Conservation (phyloP, 768 basidiomycete species). For the Boletellus ananas region DNA sequence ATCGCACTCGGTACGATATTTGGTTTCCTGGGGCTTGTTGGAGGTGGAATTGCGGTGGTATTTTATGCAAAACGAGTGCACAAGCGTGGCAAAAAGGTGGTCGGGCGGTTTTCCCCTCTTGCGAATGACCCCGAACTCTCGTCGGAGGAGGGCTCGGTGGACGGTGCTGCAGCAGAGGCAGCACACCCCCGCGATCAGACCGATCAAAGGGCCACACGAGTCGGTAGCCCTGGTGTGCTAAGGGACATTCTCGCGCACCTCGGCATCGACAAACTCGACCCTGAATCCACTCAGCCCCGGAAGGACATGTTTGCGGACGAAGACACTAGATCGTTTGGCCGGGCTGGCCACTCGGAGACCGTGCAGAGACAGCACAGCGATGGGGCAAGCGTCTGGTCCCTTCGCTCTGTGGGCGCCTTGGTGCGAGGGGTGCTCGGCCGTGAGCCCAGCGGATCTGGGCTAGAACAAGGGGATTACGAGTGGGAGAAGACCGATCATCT, state of each 20-base stretch:
- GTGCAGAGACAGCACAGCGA: constrained; percentile 37
- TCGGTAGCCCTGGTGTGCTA: constrained; percentile 4
- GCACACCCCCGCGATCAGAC: constrained; percentile 1
- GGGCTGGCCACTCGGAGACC: constrained; percentile 12
- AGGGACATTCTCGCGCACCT: constrained; percentile 20
- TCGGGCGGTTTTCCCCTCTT: constrained; percentile 18
- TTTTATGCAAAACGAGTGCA: constrained; percentile 44
- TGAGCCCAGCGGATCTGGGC: constrained; percentile 25
- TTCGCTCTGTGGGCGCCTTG: constrained; percentile 38
- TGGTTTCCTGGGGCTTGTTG: constrained; percentile 54
- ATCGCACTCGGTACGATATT: constrained; percentile 63
- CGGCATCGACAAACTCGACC: constrained; percentile 18
- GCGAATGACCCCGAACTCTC: constrained; percentile 17
- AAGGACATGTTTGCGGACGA: constrained; percentile 79
- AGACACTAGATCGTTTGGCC: constrained; percentile 52
- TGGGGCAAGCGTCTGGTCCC: constrained; percentile 50
- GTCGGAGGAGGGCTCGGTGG: constrained; percentile 5
- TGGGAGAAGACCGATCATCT: constrained; percentile 19
- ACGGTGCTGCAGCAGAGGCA: constrained; percentile 5
- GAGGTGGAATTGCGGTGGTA: constrained; percentile 35
- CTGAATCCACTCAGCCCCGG: constrained; percentile 30
- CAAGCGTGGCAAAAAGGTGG: not conserved
- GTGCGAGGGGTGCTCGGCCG: constrained; percentile 28
- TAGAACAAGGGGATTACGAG: constrained; percentile 11
- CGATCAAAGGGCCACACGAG: not conserved